These are phyloP conservation scores for Cyberlindnera suaveolens DNA, from an alignment of 805 yeast genomes.

Conservation along the genomic window DNA sequence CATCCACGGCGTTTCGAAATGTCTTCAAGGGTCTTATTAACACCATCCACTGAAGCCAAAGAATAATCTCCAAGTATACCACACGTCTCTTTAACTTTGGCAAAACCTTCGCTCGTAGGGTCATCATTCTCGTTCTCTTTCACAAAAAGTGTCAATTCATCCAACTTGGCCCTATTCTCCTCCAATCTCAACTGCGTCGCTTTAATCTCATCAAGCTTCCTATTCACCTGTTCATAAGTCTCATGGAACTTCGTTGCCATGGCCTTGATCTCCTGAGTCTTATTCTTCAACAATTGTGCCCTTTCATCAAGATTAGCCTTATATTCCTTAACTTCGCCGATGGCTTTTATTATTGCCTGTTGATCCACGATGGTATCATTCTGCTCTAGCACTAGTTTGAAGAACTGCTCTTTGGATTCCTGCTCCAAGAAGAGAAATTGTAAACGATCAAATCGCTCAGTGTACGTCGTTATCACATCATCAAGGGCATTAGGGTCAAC, in stretches of 20 bases:
- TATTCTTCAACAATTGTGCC: background rate
- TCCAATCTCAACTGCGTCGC: conserved; percentile 29
- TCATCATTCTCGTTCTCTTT: conserved; percentile 1
- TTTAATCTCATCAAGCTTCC: conserved; percentile 12
- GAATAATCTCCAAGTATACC: background rate
- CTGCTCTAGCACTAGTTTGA: conserved; percentile 41
- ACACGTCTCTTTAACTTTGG: background rate
- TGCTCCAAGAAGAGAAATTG: conserved; percentile 66
- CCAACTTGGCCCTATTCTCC: conserved; percentile 15
- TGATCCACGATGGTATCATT: conserved; percentile 5
- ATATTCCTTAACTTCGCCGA: background rate
- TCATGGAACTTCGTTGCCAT: background rate
- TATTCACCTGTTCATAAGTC: background rate
- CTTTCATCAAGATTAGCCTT: background rate
- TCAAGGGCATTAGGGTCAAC: conserved; percentile 28
- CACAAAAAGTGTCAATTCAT: background rate
- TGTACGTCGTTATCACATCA: conserved; percentile 31
- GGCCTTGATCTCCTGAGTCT: conserved; percentile 19
- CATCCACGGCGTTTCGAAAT: background rate
- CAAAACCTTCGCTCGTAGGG: background rate
- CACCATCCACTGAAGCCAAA: background rate
- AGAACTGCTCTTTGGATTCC: conserved; percentile 63
- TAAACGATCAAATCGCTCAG: conserved; percentile 39
- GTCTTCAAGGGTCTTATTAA: background rate
- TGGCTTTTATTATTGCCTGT: background rate